Percentiles rank a stretch among this genome's conserved stretches.
Evolutionary conservation across 2,329 filamentous ascomycete genomes (phyloP).

Genomic region (Talaromyces atroroseus): DNA sequence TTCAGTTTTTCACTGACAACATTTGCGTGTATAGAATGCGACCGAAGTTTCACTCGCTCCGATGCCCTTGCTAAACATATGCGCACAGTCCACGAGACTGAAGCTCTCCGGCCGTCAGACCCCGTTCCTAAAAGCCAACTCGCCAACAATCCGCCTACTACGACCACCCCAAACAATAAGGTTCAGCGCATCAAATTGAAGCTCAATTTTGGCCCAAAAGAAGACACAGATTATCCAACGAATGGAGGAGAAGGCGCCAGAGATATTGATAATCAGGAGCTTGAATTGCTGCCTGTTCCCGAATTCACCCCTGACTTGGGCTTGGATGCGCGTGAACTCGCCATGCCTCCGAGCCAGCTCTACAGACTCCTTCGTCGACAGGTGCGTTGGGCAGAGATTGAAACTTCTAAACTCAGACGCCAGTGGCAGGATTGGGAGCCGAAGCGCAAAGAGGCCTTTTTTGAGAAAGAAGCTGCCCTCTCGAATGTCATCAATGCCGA

Average conservation of each 20-base stretch:
- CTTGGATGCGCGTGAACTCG: slow-evolving; percentile 41
- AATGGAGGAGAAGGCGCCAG: slow-evolving; percentile 24
- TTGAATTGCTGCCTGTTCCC: slow-evolving; percentile 27
- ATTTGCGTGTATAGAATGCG: slow-evolving; percentile 64
- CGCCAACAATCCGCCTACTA: slow-evolving; percentile 28
- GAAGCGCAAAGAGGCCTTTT: slow-evolving; percentile 35
- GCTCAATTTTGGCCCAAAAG: slow-evolving; percentile 32
- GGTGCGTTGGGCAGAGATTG: slow-evolving; percentile 44
- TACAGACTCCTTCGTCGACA: slow-evolving; percentile 44
- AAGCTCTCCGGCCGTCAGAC: slow-evolving; percentile 70
- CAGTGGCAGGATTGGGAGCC: slow-evolving; percentile 35
- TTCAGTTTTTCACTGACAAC: neutral
- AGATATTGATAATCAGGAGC: slow-evolving; percentile 29
- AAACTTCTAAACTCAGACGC: slow-evolving; percentile 31
- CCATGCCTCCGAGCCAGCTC: slow-evolving; percentile 37
- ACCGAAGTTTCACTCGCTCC: slow-evolving; percentile 90
- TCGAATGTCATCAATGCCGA: slow-evolving; percentile 41
- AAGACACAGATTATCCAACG: slow-evolving; percentile 18
- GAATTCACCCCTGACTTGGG: slow-evolving; percentile 38
- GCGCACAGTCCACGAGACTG: slow-evolving; percentile 96
- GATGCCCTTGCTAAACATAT: slow-evolving; percentile 97
- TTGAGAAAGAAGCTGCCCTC: slow-evolving; percentile 40
- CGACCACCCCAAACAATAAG: slow-evolving; percentile 30
- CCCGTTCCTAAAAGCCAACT: slow-evolving; percentile 31
- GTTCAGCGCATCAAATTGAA: slow-evolving; percentile 40